Conservation (phyloP, 1,284 basidiomycete species). For the Pterulicium gracile region DNA sequence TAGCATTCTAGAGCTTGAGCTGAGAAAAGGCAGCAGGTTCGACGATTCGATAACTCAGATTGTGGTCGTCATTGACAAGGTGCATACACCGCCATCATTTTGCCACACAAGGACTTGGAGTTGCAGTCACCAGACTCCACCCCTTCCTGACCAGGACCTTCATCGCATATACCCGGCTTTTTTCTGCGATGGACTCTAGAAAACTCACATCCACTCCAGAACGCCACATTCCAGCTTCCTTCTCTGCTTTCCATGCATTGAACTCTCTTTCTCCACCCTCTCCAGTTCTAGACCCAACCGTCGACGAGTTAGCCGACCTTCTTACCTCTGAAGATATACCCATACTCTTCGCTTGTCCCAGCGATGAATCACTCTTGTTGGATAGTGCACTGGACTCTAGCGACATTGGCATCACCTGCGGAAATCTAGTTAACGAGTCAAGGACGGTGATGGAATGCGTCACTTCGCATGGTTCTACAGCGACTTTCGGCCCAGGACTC, state of each 20-base stretch:
- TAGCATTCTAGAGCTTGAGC: too few relatives aligned
- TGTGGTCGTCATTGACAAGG: too few relatives aligned
- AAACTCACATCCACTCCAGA: slow-evolving; percentile 20
- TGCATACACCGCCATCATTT: too few relatives aligned
- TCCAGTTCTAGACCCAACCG: slow-evolving; percentile 31
- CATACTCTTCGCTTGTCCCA: slow-evolving; percentile 30
- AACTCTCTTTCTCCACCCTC: slow-evolving; percentile 36
- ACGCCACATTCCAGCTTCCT: slow-evolving; percentile 16
- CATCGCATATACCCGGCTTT: neutral
- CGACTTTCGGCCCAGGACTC: too few relatives aligned
- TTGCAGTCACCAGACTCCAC: too few relatives aligned
- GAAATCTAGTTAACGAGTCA: too few relatives aligned
- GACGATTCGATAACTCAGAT: too few relatives aligned
- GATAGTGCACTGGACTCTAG: slow-evolving; percentile 8
- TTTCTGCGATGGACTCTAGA: neutral
- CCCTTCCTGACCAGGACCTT: too few relatives aligned
- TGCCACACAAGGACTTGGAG: too few relatives aligned
- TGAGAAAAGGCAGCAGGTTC: too few relatives aligned
- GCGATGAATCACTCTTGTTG: slow-evolving; percentile 1
- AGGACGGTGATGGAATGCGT: too few relatives aligned
- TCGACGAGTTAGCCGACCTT: slow-evolving; percentile 20
- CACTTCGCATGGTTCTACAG: too few relatives aligned
- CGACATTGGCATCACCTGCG: slow-evolving; percentile 8
- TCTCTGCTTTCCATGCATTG: slow-evolving; percentile 27
- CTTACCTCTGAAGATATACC: slow-evolving; percentile 45